A percentile compares a stretch with the other conserved stretches of the same genome.
Conservation (phyloP, 371 early-diverging fungal species). For the Mortierella sp. region DNA sequence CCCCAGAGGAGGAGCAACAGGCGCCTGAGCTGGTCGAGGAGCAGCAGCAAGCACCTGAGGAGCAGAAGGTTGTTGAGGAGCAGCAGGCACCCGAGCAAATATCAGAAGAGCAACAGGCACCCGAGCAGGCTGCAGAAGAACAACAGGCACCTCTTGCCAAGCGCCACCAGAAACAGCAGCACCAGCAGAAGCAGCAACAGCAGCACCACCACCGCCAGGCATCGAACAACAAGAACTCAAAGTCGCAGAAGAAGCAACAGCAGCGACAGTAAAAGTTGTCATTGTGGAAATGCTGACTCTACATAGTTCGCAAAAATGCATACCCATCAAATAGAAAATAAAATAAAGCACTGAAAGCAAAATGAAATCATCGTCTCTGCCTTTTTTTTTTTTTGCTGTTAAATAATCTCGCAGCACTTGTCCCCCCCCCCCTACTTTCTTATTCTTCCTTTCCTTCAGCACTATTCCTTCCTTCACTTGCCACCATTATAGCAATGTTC, state of each 20-base stretch:
- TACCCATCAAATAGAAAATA: neutral
- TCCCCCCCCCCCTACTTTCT: neutral
- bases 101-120: neutral
- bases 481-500: constrained; percentile 10
- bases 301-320: neutral
- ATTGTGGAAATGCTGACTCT: neutral
- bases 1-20: neutral
- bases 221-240: neutral
- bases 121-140: neutral
- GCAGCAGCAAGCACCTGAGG: neutral
- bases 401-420: too few relatives aligned
- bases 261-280: too few relatives aligned
- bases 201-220: neutral
- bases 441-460: neutral
- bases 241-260: constrained; percentile 1
- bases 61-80: neutral
- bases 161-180: neutral
- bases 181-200: neutral
- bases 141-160: neutral
- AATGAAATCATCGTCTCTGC: neutral
- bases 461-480: neutral
- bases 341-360: too few relatives aligned
- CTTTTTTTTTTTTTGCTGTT: neutral
- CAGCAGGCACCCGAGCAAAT: neutral
- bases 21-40: neutral